These are phyloP conservation scores for Xylaria sp. DNA, from an alignment of 2,329 filamentous ascomycete species.

Conservation along the genomic window DNA sequence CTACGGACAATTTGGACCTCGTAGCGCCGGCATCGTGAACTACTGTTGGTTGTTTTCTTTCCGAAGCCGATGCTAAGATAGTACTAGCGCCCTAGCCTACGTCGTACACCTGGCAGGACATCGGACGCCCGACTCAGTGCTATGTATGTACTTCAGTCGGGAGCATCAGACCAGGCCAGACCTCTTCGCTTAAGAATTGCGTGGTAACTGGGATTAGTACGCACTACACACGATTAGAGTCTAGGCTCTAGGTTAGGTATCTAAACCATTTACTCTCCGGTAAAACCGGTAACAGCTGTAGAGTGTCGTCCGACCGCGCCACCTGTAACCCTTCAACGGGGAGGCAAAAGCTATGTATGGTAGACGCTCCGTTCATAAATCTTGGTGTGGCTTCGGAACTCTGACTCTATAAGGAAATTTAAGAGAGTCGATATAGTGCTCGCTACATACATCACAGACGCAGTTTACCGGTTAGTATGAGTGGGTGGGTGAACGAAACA, in stretches of 20 bases:
- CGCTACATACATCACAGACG: background rate
- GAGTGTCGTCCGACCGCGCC: constrained; percentile 10
- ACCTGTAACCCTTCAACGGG: constrained; percentile 11
- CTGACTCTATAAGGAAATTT: constrained; percentile 23
- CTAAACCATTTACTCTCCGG: background rate
- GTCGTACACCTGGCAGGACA: background rate
- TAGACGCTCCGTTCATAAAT: constrained; percentile 7
- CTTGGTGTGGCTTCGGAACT: constrained; percentile 16
- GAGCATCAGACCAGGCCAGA: constrained; percentile 6
- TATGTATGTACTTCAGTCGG: background rate
- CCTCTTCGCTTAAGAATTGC: constrained; percentile 19
- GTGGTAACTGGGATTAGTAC: background rate
- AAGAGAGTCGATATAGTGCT: constrained; percentile 22
- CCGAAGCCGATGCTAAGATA: constrained; percentile 24
- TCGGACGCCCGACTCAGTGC: too few species aligned
- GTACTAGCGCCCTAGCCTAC: constrained; percentile 9
- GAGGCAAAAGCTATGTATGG: constrained; percentile 16
- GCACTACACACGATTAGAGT: background rate
- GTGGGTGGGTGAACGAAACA: constrained; percentile 12
- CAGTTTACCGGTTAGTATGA: background rate
- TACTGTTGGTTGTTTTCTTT: constrained; percentile 20
- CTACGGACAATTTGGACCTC: constrained; percentile 7
- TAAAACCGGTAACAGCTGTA: background rate
- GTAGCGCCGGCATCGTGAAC: constrained; percentile 9
- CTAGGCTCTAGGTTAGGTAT: constrained; percentile 1